Evolutionary conservation across 495 filamentous ascomycete genomes (phyloP).

Genomic region (Penicillium ucsense): DNA sequence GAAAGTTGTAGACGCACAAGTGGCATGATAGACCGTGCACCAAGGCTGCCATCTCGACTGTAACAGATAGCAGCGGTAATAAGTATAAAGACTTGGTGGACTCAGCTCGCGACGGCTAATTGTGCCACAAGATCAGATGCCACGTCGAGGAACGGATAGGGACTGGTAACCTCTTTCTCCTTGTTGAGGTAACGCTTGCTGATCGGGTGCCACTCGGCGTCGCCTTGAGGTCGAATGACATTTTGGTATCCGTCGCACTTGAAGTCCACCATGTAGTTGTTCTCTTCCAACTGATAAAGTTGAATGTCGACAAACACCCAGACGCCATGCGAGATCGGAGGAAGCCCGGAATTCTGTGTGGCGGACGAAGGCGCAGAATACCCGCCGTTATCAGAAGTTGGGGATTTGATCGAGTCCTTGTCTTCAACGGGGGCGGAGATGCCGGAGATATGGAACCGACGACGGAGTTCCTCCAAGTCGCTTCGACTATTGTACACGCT

Average conservation of each 20-base stretch:
- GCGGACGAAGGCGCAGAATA: slow-evolving; percentile 35
- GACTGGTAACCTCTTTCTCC: slow-evolving; percentile 47
- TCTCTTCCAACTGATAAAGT: slow-evolving; percentile 87
- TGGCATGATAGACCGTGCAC: no score
- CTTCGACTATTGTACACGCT: slow-evolving; percentile 49
- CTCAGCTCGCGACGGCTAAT: slow-evolving; percentile 37
- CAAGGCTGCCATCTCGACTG: no score
- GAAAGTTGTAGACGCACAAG: no score
- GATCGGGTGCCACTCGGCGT: slow-evolving; percentile 37
- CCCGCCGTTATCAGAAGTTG: slow-evolving; percentile 17
- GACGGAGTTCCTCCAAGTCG: slow-evolving; percentile 43
- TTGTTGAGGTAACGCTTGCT: slow-evolving; percentile 40
- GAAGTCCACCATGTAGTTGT: slow-evolving; percentile 95
- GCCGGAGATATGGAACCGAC: slow-evolving; percentile 38
- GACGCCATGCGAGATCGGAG: slow-evolving; percentile 33
- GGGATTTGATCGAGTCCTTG: slow-evolving; percentile 14
- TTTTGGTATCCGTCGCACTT: slow-evolving; percentile 98
- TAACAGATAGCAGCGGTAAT: slow-evolving; percentile 1
- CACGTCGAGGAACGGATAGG: slow-evolving; percentile 47
- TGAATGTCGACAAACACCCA: slow-evolving; percentile 91
- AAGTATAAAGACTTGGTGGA: neutral
- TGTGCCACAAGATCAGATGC: slow-evolving; percentile 46
- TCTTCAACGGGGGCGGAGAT: slow-evolving; percentile 29
- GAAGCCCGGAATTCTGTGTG: slow-evolving; percentile 23
- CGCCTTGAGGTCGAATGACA: slow-evolving; percentile 41